Evolutionary conservation across 2,329 filamentous ascomycete species (phyloP).

Genomic region (Penicillium concentricum): DNA sequence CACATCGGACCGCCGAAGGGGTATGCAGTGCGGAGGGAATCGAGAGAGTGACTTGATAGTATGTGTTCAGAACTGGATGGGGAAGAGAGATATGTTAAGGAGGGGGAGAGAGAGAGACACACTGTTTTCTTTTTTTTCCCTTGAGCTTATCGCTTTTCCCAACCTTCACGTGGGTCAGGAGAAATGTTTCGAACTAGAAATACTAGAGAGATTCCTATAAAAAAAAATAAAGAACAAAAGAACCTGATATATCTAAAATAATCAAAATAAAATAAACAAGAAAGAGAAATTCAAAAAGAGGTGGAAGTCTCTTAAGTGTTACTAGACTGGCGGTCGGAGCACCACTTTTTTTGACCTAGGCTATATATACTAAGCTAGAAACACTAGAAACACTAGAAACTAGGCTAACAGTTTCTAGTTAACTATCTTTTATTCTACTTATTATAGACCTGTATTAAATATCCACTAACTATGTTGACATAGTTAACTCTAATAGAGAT

Average conservation of each 20-base stretch:
- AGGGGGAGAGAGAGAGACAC: background rate
- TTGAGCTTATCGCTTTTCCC: background rate
- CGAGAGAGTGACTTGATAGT: background rate
- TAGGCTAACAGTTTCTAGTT: background rate
- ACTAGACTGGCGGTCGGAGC: conserved; percentile 2
- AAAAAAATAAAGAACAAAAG: background rate
- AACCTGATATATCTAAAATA: background rate
- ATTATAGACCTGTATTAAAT: background rate
- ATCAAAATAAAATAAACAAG: background rate
- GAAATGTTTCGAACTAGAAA: background rate
- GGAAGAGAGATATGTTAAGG: background rate
- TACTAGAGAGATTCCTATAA: background rate
- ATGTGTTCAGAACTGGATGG: background rate
- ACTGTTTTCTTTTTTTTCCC: background rate
- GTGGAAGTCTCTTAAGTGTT: conserved; percentile 1
- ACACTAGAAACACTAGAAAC: background rate
- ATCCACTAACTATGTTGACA: background rate
- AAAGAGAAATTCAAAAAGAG: background rate
- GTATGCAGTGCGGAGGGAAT: conserved; percentile 15
- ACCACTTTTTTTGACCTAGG: background rate
- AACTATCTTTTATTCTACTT: background rate
- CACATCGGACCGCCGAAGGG: conserved; percentile 61
- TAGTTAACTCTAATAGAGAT: background rate
- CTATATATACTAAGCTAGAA: background rate
- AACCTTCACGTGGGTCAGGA: conserved; percentile 1